Evolutionary conservation across 2,329 filamentous ascomycete species (phyloP), one percentile per base, ranked within the genome.

Genomic region (Mollisia scopiformis): DNA sequence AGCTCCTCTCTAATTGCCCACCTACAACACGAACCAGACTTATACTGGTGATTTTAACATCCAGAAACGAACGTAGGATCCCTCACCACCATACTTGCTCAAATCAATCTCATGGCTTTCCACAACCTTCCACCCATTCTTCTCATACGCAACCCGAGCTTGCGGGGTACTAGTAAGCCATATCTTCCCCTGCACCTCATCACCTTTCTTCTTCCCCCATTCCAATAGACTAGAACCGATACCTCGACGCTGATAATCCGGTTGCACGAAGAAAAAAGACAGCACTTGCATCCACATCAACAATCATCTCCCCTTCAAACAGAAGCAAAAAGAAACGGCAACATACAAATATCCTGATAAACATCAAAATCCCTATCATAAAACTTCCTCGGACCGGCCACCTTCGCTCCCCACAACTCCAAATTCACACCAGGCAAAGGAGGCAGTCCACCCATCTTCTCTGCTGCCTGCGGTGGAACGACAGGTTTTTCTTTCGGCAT

Each of bases 51-150:
- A 43, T 39, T 57, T 62, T 6, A 68, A 39, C 66, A 69, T 69
- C 62, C 62, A 66, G 51, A 56, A 53, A 11, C 67, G 43, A 23
- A 28, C 46, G 63, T 68, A 69, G 6, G 43, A 27, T 2, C 63
- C 63, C 6, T 52, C 33, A 35, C 62, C 65, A 13, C 63, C 67
- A 62, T 65, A 59, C n/a, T 58, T 55, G n/a, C 41, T 52, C 16
- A 69, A 28, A 31, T 62, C 53, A 31, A 66, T 56, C 3, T 50
- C 52, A 30, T 61, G 53, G 14, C 59, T 67, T 39, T 71, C 64
- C 23, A 71, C 68, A 1, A 69, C 67, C 27, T 68, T 66, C 72
- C 71, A 74, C 16, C 69, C 71, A 54, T 58, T 63, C 39, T 62
- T 68, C 31, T 69, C 64, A 43, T 72, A 71, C 7, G 64, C 57